phyloP scores from a whole-genome alignment of 371 early-diverging fungal species.

The Mortierella sp. region DNA sequence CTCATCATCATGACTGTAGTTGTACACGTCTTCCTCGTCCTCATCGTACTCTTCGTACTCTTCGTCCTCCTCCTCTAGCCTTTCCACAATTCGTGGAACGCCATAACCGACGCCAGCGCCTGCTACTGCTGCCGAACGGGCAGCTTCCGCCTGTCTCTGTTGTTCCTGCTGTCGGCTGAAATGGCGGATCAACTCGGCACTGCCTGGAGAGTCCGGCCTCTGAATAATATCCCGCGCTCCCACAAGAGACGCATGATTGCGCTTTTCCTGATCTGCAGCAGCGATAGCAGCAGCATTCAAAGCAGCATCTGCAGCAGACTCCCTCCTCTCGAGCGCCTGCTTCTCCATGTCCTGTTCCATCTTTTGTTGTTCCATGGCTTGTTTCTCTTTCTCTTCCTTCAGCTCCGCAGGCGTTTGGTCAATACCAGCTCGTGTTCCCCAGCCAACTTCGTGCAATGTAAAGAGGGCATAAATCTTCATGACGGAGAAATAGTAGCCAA shows the following conservation, averaged over 20 bases:
- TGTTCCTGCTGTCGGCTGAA: constrained; percentile 37
- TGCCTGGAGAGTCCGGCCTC: constrained; percentile 37
- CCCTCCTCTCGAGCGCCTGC: constrained; percentile 2
- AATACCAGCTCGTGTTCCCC: constrained; percentile 76
- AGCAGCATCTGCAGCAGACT: constrained; percentile 19
- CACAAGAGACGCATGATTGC: neutral
- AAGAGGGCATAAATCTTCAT: constrained; percentile 77
- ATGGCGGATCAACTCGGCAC: constrained; percentile 37
- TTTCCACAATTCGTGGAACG: constrained; percentile 8
- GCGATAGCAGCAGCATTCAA: constrained; percentile 27
- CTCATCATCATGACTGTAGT: constrained; percentile 46
- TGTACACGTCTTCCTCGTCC: constrained; percentile 19
- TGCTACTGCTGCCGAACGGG: constrained; percentile 2
- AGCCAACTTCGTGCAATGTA: constrained; percentile 74
- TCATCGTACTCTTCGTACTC: constrained; percentile 2
- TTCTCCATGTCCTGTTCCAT: constrained; percentile 13
- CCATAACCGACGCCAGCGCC: neutral
- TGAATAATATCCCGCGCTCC: neutral
- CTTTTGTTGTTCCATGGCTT: constrained; percentile 9
- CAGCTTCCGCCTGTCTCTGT: constrained; percentile 13
- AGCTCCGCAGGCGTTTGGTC: constrained; percentile 38
- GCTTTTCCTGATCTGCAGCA: constrained; percentile 9
- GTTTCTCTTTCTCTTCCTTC: constrained; percentile 33
- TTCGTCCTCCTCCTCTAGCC: neutral
- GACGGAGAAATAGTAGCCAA: constrained; percentile 75